A percentile compares a stretch with the other conserved stretches of the same genome.
These are phyloP conservation scores for Closterium sp. DNA, from an alignment of 139 green algal genomes.

Conservation along the genomic window DNA sequence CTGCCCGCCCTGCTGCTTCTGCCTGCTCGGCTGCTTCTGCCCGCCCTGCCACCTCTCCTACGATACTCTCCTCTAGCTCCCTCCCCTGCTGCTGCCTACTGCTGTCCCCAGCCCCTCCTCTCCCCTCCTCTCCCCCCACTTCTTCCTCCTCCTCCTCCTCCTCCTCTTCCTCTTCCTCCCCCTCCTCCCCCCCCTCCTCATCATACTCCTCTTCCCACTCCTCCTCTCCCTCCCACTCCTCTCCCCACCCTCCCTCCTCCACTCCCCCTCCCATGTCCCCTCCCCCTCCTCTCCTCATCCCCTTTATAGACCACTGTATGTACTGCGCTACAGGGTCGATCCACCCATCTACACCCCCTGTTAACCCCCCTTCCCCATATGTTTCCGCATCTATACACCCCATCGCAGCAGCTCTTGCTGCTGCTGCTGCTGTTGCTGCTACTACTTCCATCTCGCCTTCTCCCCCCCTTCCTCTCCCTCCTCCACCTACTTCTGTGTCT, in stretches of 20 bases:
- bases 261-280: neutral
- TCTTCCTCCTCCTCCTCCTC: neutral
- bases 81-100: neutral
- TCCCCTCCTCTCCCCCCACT: neutral
- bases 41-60: too few species aligned
- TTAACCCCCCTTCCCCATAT: too few species aligned
- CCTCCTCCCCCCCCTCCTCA: neutral
- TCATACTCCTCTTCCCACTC: neutral
- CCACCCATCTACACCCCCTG: neutral
- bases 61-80: neutral
- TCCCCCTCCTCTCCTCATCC: neutral
- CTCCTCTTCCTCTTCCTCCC: neutral
- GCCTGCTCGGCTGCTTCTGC: too few species aligned
- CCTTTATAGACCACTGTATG: neutral
- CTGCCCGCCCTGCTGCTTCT: too few species aligned
- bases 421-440: too few species aligned
- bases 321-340: neutral
- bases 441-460: too few species aligned
- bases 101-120: neutral
- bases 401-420: neutral
- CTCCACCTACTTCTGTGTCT: too few species aligned
- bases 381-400: neutral
- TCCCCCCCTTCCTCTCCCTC: too few species aligned
- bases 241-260: neutral
- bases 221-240: neutral